Percentiles rank a stretch among this genome's conserved stretches.
phyloP scores from a whole-genome alignment of 257 asterid genomes.

The Capsicum rhomboideum region DNA sequence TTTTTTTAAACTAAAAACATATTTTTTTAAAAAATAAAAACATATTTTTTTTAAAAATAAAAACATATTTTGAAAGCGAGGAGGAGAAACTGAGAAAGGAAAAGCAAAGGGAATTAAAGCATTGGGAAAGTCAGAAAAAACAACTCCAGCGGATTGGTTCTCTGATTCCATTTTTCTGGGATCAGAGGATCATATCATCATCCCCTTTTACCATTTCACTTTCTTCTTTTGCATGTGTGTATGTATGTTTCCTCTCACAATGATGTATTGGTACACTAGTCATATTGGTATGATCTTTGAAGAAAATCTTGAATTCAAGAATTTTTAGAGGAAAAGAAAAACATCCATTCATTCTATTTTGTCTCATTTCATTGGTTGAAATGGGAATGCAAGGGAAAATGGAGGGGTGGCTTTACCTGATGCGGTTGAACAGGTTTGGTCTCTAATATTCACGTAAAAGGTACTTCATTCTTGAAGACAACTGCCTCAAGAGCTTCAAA shows the following conservation, averaged over 20 bases:
- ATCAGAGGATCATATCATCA: constrained; percentile 52
- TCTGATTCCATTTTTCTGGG: constrained; percentile 71
- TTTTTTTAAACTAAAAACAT: no score
- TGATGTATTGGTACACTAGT: background rate
- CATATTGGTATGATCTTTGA: background rate
- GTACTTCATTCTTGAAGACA: constrained; percentile 70
- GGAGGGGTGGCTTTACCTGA: constrained; percentile 86
- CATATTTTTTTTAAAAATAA: constrained; percentile 16
- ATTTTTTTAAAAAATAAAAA: no score
- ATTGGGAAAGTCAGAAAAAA: background rate
- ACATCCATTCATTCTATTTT: background rate
- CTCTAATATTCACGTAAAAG: constrained; percentile 79
- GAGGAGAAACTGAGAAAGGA: background rate
- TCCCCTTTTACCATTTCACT: constrained; percentile 24
- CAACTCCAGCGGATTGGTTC: constrained; percentile 26
- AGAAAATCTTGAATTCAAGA: background rate
- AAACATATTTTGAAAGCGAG: constrained; percentile 11
- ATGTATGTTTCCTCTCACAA: background rate
- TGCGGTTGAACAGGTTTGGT: constrained; percentile 69
- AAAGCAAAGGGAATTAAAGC: background rate
- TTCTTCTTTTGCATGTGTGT: constrained; percentile 5
- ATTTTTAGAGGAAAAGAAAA: background rate
- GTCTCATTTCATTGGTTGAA: background rate
- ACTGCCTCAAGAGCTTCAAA: constrained; percentile 84
- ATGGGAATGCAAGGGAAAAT: constrained; percentile 52